Percentiles rank a stretch among this genome's conserved stretches.
Evolutionary conservation across 805 yeast species (phyloP).

Genomic region (Candida coleopterorum): DNA sequence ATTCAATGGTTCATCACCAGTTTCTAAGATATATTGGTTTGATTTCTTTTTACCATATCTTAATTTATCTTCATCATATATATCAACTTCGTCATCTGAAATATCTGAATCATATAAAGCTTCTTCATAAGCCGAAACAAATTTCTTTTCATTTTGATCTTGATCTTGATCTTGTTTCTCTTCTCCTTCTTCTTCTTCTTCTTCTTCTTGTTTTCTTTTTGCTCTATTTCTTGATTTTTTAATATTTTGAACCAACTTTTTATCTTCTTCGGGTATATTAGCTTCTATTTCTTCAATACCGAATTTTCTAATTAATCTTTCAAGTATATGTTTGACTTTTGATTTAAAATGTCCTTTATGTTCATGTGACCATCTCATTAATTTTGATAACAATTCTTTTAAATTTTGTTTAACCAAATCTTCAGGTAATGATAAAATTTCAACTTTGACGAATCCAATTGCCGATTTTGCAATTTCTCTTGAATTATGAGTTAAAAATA

Average conservation of each 20-base stretch:
- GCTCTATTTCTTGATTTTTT: constrained; percentile 82
- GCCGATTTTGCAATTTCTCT: constrained; percentile 93
- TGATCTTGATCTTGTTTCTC: constrained; percentile 19
- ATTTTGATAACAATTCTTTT: constrained; percentile 58
- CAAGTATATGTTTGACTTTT: constrained; percentile 88
- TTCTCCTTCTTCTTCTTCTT: constrained; percentile 36
- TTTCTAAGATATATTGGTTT: constrained; percentile 70
- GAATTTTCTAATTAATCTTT: constrained; percentile 83
- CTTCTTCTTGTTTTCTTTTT: constrained; percentile 60
- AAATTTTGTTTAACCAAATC: constrained; percentile 67
- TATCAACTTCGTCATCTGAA: constrained; percentile 51
- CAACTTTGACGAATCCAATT: constrained; percentile 90
- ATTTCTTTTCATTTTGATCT: constrained; percentile 30
- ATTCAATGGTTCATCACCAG: constrained; percentile 77
- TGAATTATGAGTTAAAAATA: constrained; percentile 84
- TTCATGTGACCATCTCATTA: constrained; percentile 91
- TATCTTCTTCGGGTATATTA: constrained; percentile 87
- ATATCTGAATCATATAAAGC: constrained; percentile 74
- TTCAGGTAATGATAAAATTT: constrained; percentile 75
- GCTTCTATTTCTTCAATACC: constrained; percentile 82
- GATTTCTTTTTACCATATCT: constrained; percentile 18
- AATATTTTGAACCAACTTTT: constrained; percentile 76
- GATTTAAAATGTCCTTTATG: constrained; percentile 93
- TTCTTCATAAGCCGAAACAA: constrained; percentile 86
- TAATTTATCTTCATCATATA: constrained; percentile 35